Conservation (phyloP, 495 filamentous ascomycete species). For the Wilcoxina mikolae region DNA sequence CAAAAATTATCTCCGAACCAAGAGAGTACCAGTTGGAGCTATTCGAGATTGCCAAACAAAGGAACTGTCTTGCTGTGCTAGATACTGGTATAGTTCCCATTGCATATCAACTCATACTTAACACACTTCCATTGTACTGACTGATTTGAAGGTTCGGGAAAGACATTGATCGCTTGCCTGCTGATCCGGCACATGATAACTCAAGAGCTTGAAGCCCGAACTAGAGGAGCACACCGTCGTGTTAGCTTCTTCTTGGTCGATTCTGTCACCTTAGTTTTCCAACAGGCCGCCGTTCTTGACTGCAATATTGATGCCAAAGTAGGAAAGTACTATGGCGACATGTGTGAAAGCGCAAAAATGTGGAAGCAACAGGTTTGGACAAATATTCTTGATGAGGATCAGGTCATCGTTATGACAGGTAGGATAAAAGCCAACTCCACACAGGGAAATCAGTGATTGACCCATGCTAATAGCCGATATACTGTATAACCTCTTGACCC, state of each 20-base stretch:
- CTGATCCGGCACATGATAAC: constrained; percentile 66
- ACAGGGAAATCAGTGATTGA: not conserved
- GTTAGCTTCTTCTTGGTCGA: constrained; percentile 82
- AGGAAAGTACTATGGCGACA: constrained; percentile 61
- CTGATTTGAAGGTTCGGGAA: constrained; percentile 59
- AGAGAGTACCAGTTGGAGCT: constrained; percentile 87
- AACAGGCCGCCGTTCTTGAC: constrained; percentile 71
- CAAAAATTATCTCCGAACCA: constrained; percentile 52
- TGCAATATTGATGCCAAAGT: constrained; percentile 73
- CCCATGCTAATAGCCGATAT: too few relatives aligned
- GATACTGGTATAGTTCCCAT: constrained; percentile 51
- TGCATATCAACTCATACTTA: not conserved
- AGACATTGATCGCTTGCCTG: constrained; percentile 86
- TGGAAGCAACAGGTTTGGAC: constrained; percentile 57
- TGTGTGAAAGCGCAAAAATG: constrained; percentile 42
- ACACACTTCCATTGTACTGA: not conserved
- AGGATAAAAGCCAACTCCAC: not conserved
- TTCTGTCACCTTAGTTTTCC: constrained; percentile 78
- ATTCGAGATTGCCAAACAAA: constrained; percentile 70
- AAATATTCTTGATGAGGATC: constrained; percentile 46
- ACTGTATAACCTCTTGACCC: constrained; percentile 59
- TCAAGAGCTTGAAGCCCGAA: constrained; percentile 59
- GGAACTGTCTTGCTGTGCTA: constrained; percentile 90
- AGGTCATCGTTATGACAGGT: constrained; percentile 32
- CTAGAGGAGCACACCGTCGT: constrained; percentile 41